A percentile compares a stretch with the other conserved stretches of the same genome.
phyloP scores from a whole-genome alignment of 345 rosid species.

The Aquilaria sinensis region DNA sequence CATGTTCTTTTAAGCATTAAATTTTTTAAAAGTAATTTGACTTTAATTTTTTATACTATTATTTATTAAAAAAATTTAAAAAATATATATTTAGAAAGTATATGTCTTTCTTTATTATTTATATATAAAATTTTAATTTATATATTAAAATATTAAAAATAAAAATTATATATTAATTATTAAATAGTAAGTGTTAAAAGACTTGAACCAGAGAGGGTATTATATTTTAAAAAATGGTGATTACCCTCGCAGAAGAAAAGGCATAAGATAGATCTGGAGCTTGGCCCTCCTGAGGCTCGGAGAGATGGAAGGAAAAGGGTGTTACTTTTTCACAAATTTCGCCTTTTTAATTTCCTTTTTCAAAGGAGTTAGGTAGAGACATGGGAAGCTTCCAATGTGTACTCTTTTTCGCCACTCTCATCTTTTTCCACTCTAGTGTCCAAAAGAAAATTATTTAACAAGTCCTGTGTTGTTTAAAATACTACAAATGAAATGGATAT shows the following conservation, averaged over 20 bases:
- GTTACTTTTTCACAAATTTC: slow-evolving; percentile 26
- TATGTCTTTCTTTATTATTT: too few species aligned
- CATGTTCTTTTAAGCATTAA: too few species aligned
- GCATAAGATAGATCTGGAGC: background rate
- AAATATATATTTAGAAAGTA: too few species aligned
- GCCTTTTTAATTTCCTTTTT: slow-evolving; percentile 7
- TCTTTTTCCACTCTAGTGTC: background rate
- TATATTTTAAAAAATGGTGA: background rate
- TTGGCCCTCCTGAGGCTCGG: slow-evolving; percentile 10
- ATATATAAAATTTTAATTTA: too few species aligned
- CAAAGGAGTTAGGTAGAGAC: slow-evolving; percentile 47
- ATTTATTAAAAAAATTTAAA: too few species aligned
- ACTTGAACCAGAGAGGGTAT: background rate
- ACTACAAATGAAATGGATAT: background rate
- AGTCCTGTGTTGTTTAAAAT: slow-evolving; percentile 8
- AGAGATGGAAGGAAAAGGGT: background rate
- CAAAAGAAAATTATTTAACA: slow-evolving; percentile 11
- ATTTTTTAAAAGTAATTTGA: too few species aligned
- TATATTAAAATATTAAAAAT: too few species aligned
- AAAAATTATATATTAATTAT: too few species aligned
- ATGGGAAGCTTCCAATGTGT: slow-evolving; percentile 40
- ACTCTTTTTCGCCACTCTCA: background rate
- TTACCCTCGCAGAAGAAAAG: too few species aligned
- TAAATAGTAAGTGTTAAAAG: too few species aligned
- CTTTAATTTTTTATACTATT: too few species aligned